Base-by-base conservation (phyloP, 257 asterid species). In the Asclepias syriaca region DNA sequence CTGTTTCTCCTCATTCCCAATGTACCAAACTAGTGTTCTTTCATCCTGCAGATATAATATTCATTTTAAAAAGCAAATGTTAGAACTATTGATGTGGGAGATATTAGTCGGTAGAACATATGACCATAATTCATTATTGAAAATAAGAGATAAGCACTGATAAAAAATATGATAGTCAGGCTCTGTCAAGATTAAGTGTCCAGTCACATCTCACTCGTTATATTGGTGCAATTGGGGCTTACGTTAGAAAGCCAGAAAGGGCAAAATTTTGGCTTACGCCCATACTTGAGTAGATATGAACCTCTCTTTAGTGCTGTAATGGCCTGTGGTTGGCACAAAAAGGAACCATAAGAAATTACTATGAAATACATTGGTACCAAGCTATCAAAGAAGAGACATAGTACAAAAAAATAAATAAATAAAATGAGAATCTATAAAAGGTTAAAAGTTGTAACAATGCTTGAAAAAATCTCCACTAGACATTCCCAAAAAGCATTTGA, bases 241-340 rank as follows among this genome's bases (percentile, higher is more conserved):
- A 86, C 93, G 60, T 70, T 81, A 71, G 91, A 89, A 53, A 89
- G 88, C 70, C 83, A 90, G 72, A 89, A 89, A 49, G 89, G 93
- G 78, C 88, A 87, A 73, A 87, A 89, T 77, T 87, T 87, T 16
- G 96, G 96, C 69, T 89, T 85, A 66, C 90, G 81, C 63, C 96
- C 91, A 79, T 87, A 87, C 84, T 89, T 89, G 71, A 87, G 83
- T 68, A 89, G 87, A 80, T 83, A 83, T 27, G 93, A 78, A 69
- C 91, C 93, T 75, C 81, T 86, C 71, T 89, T 87, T 55, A 89
- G 72, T 76, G 85, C 85, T 78, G 81, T 86, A 55, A 86, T 87
- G 68, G 91, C 91, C 96, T 89, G 87, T 60, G 77, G 39, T 66
- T n/a, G 65, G 45, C 66, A 71, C 39, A 68, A 18, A 75, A 75